Percentiles rank a stretch among this genome's conserved stretches.
Conservation (phyloP, 139 green algal species). For the Tetraselmis striata region DNA sequence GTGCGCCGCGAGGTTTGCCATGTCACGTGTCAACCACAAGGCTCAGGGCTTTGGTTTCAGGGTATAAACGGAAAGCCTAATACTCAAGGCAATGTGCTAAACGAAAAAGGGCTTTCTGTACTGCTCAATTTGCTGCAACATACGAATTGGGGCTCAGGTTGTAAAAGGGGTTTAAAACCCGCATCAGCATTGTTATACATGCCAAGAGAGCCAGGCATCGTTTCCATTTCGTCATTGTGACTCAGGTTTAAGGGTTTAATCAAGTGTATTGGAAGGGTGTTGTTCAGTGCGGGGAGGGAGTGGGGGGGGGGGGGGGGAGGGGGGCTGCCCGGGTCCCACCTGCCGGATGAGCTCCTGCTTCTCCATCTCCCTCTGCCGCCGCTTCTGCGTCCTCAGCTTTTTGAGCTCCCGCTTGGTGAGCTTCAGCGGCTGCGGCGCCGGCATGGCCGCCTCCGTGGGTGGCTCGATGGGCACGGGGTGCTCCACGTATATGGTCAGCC, state of each 20-base stretch:
- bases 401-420: conserved; percentile 82
- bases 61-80: too few species aligned
- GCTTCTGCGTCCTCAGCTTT: conserved; percentile 92
- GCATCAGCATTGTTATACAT: too few species aligned
- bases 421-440: conserved; percentile 73
- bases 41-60: background rate
- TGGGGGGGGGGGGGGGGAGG: background rate
- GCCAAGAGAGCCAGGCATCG: too few species aligned
- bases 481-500: conserved; percentile 62
- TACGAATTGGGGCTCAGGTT: too few species aligned
- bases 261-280: background rate
- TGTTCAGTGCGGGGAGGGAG: background rate
- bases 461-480: conserved; percentile 87
- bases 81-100: too few species aligned
- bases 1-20: background rate
- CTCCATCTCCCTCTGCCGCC: conserved; percentile 87
- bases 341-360: conserved; percentile 91
- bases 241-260: background rate
- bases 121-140: too few species aligned
- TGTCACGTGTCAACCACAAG: background rate
- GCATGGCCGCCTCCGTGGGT: conserved; percentile 65
- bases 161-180: too few species aligned
- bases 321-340: background rate
- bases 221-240: too few species aligned
- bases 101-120: too few species aligned